These are phyloP conservation scores for Nannochloropsis limnetica DNA, from an alignment of 352 stramenopile species.

Conservation along the genomic window DNA sequence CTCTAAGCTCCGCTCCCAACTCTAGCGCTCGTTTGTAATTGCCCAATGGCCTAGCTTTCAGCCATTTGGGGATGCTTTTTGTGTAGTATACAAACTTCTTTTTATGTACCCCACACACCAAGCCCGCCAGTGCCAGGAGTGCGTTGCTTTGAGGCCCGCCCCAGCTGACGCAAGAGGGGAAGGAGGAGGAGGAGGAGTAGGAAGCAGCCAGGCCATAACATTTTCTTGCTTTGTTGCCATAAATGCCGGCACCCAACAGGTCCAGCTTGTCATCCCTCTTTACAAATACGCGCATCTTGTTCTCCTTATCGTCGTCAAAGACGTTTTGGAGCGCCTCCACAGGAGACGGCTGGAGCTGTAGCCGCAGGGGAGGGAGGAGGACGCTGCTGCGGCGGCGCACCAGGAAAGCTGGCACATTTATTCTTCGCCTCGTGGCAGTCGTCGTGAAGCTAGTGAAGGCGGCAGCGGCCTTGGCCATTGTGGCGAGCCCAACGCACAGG, in stretches of 20 bases:
- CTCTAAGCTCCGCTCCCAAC: background rate
- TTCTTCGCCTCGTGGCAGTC: background rate
- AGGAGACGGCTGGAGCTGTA: background rate
- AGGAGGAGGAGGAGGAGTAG: background rate
- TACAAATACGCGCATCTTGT: background rate
- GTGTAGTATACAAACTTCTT: conserved; percentile 12
- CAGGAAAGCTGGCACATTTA: background rate
- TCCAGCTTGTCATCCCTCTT: conserved; percentile 28
- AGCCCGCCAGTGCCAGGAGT: background rate
- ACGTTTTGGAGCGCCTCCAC: background rate
- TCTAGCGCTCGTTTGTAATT: background rate
- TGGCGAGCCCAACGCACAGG: background rate
- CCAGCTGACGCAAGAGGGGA: conserved; percentile 11
- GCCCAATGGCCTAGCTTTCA: background rate
- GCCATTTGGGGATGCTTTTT: background rate
- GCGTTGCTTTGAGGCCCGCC: conserved; percentile 18
- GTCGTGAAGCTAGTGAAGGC: background rate
- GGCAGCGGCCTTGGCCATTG: background rate
- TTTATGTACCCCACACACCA: background rate
- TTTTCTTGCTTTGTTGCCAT: background rate
- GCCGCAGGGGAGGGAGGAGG: background rate
- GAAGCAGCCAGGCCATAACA: background rate
- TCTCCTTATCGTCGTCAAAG: background rate
- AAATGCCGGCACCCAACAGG: conserved; percentile 20
- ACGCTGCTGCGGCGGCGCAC: background rate